Base-by-base conservation (phyloP, 2,329 filamentous ascomycete genomes). In the Penicillium sp. region DNA sequence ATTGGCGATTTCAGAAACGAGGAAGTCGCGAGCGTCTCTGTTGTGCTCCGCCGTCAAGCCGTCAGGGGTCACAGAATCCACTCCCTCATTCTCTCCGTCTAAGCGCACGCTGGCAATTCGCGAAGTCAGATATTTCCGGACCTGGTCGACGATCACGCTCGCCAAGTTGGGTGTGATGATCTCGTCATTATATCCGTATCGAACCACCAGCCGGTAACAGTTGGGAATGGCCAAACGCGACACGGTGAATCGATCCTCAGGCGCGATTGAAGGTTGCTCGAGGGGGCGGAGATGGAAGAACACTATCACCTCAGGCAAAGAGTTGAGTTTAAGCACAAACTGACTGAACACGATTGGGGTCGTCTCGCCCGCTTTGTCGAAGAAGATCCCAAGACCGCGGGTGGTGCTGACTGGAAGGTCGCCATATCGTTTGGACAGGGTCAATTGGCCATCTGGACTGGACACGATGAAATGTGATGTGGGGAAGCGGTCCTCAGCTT, bases 291-390 rank as follows among this genome's bases (percentile, higher is more conserved):
- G 28, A 49, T 49, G 46, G 46, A 49, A 33, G 16, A 49, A 49
- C 2, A 49, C 46, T 11, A 49, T 6, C 8, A 49, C 46, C 46
- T 49, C 46, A 0, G 46, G 46, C 46, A 49, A 33, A 13, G 46
- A 11, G 46, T 26, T 49, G 26, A 49, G 46, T 28, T 49, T 49
- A 19, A 49, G 46, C 26, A 49, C 46, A 33, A 49, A 49, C 46
- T 49, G 46, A 28, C 46, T 49, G 46, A 49, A 49, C 1, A 49
- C 46, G 16, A 33, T 49, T 16, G 46, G 46, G 3, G 46, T 49
- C 26, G 46, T 49, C n/a, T 49, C 46, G 7, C 46, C 46, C 16
- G 46, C 46, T 49, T 49, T 49, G 4, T 49, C 46, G 16, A 49
- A 49, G 16, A 49, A 49, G 7, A 49, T 49, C 16, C 46, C 46